phyloP scores from a whole-genome alignment of 352 stramenopile genomes.

The Phytophthora crassamura region DNA sequence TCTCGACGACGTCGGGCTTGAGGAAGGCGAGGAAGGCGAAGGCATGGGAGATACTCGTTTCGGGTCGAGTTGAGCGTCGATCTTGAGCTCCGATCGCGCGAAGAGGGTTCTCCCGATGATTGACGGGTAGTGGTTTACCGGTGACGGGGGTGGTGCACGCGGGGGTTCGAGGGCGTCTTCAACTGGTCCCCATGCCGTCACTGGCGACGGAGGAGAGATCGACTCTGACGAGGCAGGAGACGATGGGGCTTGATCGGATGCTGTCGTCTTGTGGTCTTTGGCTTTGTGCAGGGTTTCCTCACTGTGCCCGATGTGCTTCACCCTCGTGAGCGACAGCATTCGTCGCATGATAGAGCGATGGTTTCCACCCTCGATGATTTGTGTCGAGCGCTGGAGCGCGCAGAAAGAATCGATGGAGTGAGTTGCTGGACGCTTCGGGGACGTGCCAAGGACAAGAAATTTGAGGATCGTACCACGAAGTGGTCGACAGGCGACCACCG shows the following conservation, averaged over 20 bases:
- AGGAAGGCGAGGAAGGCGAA: constrained; percentile 21
- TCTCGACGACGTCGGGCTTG: constrained; percentile 27
- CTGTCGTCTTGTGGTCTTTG: constrained; percentile 17
- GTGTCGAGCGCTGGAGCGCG: background rate
- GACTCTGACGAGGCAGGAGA: constrained; percentile 4
- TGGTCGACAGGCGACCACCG: constrained; percentile 6
- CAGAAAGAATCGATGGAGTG: background rate
- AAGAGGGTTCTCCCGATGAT: constrained; percentile 16
- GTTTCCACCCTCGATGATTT: constrained; percentile 1
- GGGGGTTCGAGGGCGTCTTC: constrained; percentile 1
- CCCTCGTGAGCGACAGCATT: constrained; percentile 35
- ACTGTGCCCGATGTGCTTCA: constrained; percentile 19
- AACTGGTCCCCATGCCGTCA: constrained; percentile 22
- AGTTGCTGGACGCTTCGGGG: constrained; percentile 12
- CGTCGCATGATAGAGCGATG: constrained; percentile 24
- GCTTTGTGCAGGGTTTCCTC: constrained; percentile 24
- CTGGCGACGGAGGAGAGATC: constrained; percentile 21
- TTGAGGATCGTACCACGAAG: background rate
- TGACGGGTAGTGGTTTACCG: constrained; percentile 11
- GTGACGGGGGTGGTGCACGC: constrained; percentile 24
- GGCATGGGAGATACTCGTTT: constrained; percentile 18
- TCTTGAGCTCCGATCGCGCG: constrained; percentile 18
- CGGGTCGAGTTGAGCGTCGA: constrained; percentile 29
- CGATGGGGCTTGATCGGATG: constrained; percentile 10
- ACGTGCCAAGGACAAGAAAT: constrained; percentile 7